Percentiles rank a stretch among this genome's conserved stretches.
Conservation (phyloP, 2,329 filamentous ascomycete genomes). For the Alternaria angustiovoidea region DNA sequence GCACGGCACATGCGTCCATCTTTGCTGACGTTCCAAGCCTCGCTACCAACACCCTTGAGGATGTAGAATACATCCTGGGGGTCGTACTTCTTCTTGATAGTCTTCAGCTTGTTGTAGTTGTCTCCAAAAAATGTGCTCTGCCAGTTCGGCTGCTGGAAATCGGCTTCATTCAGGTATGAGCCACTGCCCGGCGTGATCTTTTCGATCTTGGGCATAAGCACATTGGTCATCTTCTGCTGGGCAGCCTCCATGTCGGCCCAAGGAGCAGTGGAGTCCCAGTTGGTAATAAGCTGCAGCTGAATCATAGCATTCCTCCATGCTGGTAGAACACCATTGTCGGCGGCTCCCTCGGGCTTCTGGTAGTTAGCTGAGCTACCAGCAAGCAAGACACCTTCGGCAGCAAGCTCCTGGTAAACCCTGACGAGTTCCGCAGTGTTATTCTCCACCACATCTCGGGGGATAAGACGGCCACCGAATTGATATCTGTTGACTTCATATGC, state of each 20-base stretch:
- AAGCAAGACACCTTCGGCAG: conserved; percentile 24
- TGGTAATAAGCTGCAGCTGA: conserved; percentile 30
- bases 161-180: conserved; percentile 43
- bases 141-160: conserved; percentile 37
- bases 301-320: conserved; percentile 33
- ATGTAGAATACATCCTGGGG: conserved; percentile 31
- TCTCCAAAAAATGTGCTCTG: conserved; percentile 33
- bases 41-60: conserved; percentile 31
- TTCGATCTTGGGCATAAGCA: conserved; percentile 36
- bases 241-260: conserved; percentile 19
- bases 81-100: conserved; percentile 37
- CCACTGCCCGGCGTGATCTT: conserved; percentile 31
- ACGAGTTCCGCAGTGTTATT: conserved; percentile 26
- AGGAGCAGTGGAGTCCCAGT: conserved; percentile 28
- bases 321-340: conserved; percentile 34
- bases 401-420: conserved; percentile 23
- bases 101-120: conserved; percentile 27
- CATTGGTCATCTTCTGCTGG: conserved; percentile 27
- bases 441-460: conserved; percentile 26
- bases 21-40: conserved; percentile 20
- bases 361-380: conserved; percentile 27
- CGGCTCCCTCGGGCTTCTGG: conserved; percentile 17
- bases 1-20: conserved; percentile 27
- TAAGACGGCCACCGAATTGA: conserved; percentile 32
- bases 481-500: conserved; percentile 26